A percentile compares a stretch with the other conserved stretches of the same genome.
Evolutionary conservation across 2,329 filamentous ascomycete genomes (phyloP).

Genomic region (Colletotrichum graminicola): DNA sequence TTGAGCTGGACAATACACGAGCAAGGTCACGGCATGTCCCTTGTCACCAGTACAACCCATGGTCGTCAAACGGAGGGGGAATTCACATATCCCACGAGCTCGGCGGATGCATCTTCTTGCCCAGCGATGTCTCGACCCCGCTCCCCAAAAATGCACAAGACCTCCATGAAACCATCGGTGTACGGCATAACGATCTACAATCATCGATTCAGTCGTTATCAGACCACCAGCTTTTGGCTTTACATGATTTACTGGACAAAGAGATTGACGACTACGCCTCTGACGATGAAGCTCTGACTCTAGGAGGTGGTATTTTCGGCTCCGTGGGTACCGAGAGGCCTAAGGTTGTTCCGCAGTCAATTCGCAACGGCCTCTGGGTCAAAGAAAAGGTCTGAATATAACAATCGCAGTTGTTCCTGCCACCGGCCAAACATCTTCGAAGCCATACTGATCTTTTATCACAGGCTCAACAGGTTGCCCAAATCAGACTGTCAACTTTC

Average conservation of each 20-base stretch:
- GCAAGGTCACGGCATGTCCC: not conserved
- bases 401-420: not conserved
- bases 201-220: not conserved
- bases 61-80: not conserved
- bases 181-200: not conserved
- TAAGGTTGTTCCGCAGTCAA: not conserved
- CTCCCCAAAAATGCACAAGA: not conserved
- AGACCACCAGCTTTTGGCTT: not conserved
- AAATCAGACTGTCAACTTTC: constrained; percentile 5
- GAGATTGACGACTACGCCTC: not conserved
- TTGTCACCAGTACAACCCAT: not conserved
- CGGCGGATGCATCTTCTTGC: not conserved
- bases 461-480: not conserved
- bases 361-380: not conserved
- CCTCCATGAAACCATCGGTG: not conserved
- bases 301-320: not conserved
- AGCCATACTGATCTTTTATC: not conserved
- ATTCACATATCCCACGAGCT: not conserved
- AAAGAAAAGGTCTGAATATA: not conserved
- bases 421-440: not conserved
- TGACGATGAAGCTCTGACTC: not conserved
- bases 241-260: not conserved
- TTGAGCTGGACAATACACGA: constrained; percentile 40
- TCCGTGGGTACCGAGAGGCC: not conserved
- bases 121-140: not conserved